A percentile compares a stretch with the other conserved stretches of the same genome.
Conservation (phyloP, 1,284 basidiomycete species). For the Mycosarcoma mackinlayi region DNA sequence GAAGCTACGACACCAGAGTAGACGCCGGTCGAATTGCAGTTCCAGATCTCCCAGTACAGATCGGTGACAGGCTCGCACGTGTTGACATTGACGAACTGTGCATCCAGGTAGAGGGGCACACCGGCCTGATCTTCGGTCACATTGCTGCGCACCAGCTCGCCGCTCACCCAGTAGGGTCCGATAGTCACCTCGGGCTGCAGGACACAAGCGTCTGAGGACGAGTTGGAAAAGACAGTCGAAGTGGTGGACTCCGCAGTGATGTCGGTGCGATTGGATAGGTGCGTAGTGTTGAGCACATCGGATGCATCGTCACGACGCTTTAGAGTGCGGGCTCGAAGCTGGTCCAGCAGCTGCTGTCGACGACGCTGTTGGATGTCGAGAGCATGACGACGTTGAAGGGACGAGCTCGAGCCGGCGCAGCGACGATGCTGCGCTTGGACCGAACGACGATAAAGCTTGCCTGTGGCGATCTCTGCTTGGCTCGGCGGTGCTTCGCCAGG, state of each 20-base stretch:
- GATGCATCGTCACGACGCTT: neutral
- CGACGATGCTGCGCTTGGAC: neutral
- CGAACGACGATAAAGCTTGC: neutral
- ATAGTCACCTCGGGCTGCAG: constrained; percentile 8
- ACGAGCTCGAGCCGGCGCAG: neutral
- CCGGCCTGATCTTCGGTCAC: constrained; percentile 6
- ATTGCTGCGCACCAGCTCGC: constrained; percentile 4
- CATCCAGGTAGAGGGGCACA: neutral
- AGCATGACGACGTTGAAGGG: neutral
- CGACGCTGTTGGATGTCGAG: neutral
- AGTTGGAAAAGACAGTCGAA: neutral
- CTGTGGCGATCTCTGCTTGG: neutral
- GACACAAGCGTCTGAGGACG: neutral
- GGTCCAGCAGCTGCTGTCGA: neutral
- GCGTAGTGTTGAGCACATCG: neutral
- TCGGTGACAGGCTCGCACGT: constrained; percentile 7
- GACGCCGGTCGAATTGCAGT: constrained; percentile 7
- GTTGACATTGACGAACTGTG: constrained; percentile 8
- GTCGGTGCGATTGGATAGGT: neutral
- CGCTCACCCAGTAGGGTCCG: constrained; percentile 11
- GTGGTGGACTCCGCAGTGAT: neutral
- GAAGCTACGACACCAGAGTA: constrained; percentile 8
- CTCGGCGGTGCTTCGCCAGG: neutral
- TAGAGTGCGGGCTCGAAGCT: neutral
- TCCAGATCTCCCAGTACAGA: constrained; percentile 10